phyloP scores from a whole-genome alignment of 352 stramenopile species.

The Phytophthora chlamydospora region DNA sequence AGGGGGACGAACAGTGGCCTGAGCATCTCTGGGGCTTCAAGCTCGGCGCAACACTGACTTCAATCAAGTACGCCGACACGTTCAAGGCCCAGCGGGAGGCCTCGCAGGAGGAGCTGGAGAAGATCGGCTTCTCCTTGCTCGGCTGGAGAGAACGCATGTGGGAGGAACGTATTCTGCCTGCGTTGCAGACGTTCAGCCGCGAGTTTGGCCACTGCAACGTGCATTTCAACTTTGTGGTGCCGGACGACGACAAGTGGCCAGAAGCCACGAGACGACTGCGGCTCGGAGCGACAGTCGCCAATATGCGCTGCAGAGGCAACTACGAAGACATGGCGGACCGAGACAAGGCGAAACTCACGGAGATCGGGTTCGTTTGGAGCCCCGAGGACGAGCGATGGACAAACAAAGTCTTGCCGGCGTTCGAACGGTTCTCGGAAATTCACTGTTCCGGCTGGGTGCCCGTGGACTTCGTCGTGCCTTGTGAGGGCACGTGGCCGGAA shows the following conservation, averaged over 20 bases:
- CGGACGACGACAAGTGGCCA: constrained; percentile 20
- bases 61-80: constrained; percentile 28
- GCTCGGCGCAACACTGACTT: constrained; percentile 54
- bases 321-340: constrained; percentile 43
- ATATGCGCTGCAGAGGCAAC: constrained; percentile 42
- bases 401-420: constrained; percentile 48
- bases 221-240: constrained; percentile 34
- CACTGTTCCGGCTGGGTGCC: constrained; percentile 39
- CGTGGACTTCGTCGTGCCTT: constrained; percentile 45
- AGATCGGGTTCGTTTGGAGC: constrained; percentile 60
- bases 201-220: constrained; percentile 36
- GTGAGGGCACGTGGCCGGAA: constrained; percentile 42
- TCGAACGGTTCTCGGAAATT: constrained; percentile 41
- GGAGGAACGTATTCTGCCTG: constrained; percentile 35
- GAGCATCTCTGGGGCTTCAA: constrained; percentile 39
- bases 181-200: constrained; percentile 18
- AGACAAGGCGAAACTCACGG: constrained; percentile 46
- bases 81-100: constrained; percentile 19
- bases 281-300: constrained; percentile 31
- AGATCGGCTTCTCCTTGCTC: constrained; percentile 18
- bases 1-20: constrained; percentile 33
- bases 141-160: constrained; percentile 20
- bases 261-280: constrained; percentile 16
- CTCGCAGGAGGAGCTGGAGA: constrained; percentile 17
- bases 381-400: constrained; percentile 56